Evolutionary conservation across 495 filamentous ascomycete species (phyloP).

Genomic region (Penicillium maclennaniae): DNA sequence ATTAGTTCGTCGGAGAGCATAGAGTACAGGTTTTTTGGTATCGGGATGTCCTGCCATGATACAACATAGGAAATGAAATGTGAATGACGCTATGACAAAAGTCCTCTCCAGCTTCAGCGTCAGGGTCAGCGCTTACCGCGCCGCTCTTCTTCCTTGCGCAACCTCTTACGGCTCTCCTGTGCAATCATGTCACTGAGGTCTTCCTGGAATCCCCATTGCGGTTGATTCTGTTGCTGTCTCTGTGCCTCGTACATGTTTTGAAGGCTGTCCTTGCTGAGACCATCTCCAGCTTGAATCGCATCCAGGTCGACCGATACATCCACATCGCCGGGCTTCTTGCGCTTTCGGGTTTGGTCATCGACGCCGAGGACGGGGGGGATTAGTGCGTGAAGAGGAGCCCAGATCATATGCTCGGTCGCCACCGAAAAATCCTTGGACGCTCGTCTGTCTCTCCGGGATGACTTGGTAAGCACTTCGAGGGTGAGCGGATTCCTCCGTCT

Average conservation of each 20-base stretch:
- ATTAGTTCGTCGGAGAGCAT: background rate
- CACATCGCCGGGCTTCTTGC: constrained; percentile 93
- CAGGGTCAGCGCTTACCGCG: constrained; percentile 43
- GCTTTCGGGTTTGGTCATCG: constrained; percentile 75
- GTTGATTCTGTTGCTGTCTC: constrained; percentile 64
- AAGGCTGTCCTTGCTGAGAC: constrained; percentile 63
- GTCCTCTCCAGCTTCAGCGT: background rate
- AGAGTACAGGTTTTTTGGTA: background rate
- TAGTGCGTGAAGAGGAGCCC: constrained; percentile 39
- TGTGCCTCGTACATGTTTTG: constrained; percentile 74
- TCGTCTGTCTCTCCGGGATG: constrained; percentile 78
- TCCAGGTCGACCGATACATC: constrained; percentile 89
- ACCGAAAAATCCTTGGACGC: constrained; percentile 90
- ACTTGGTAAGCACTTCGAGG: constrained; percentile 82
- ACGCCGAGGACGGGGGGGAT: constrained; percentile 72
- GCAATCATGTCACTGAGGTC: constrained; percentile 97
- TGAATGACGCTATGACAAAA: background rate
- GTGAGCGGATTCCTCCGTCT: constrained; percentile 76
- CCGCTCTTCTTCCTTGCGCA: constrained; percentile 80
- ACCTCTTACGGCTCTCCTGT: constrained; percentile 81
- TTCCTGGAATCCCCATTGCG: constrained; percentile 80
- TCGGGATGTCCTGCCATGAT: background rate
- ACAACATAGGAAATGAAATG: constrained; percentile 1
- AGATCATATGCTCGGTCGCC: constrained; percentile 91
- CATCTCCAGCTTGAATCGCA: constrained; percentile 63